Conservation (phyloP, 768 basidiomycete genomes). For the Amanita thiersii region DNA sequence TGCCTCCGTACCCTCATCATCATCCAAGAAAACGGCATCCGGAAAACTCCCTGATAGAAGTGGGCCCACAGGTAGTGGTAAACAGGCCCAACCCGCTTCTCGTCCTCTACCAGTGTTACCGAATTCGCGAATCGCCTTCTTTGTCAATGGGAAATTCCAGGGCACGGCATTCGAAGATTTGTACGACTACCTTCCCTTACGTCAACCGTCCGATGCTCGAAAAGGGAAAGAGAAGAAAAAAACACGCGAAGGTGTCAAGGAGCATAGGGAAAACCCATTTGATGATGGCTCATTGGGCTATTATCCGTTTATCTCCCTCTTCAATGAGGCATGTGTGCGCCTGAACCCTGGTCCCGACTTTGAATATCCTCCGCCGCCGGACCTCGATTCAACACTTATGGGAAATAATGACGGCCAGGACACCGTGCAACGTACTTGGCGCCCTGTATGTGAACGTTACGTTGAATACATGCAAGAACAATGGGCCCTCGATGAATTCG, state of each 20-base stretch:
- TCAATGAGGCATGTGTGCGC: slow-evolving; percentile 77
- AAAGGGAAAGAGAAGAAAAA: slow-evolving; percentile 62
- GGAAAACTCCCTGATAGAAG: slow-evolving; percentile 62
- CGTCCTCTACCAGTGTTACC: slow-evolving; percentile 64
- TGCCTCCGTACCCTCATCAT: slow-evolving; percentile 46
- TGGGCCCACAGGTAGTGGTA: slow-evolving; percentile 29
- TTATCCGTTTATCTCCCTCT: slow-evolving; percentile 90
- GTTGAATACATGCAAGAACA: slow-evolving; percentile 80
- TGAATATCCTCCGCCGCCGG: slow-evolving; percentile 67
- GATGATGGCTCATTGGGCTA: slow-evolving; percentile 96
- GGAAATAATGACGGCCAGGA: slow-evolving; percentile 16
- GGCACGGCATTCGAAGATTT: slow-evolving; percentile 81
- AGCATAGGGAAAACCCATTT: slow-evolving; percentile 76
- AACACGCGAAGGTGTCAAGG: slow-evolving; percentile 58
- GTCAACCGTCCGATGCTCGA: slow-evolving; percentile 47
- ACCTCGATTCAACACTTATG: slow-evolving; percentile 62
- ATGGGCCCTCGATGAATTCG: slow-evolving; percentile 63
- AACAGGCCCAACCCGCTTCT: slow-evolving; percentile 32
- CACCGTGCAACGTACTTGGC: slow-evolving; percentile 47
- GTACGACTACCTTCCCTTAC: slow-evolving; percentile 84
- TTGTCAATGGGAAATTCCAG: slow-evolving; percentile 83
- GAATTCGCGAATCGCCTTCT: slow-evolving; percentile 78
- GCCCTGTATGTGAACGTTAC: slow-evolving; percentile 80
- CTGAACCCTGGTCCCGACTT: slow-evolving; percentile 91
- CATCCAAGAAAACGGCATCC: slow-evolving; percentile 57